phyloP scores from a whole-genome alignment of 129 eudicot genomes.

The Escallonia herrerae region DNA sequence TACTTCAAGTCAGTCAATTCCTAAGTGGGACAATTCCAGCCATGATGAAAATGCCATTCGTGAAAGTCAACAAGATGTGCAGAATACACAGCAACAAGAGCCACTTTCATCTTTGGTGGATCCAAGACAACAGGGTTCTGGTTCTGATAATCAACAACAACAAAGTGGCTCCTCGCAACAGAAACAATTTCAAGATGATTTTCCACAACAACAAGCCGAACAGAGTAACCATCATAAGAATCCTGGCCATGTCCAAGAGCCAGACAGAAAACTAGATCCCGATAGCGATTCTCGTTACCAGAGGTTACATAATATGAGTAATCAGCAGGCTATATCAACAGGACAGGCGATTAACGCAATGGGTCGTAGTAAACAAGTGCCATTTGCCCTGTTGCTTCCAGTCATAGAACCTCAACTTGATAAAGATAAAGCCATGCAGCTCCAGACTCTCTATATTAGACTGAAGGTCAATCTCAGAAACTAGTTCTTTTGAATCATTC shows the following conservation, averaged over 20 bases:
- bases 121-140: constrained; percentile 37
- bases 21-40: constrained; percentile 66
- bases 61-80: constrained; percentile 38
- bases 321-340: constrained; percentile 38
- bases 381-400: constrained; percentile 72
- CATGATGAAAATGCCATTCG: constrained; percentile 37
- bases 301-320: constrained; percentile 37
- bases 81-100: constrained; percentile 24
- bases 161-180: constrained; percentile 28
- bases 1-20: constrained; percentile 43
- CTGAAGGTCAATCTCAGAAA: constrained; percentile 38
- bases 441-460: constrained; percentile 53
- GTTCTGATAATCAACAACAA: constrained; percentile 44
- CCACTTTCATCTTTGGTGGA: constrained; percentile 36
- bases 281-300: constrained; percentile 31
- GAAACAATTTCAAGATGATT: constrained; percentile 23
- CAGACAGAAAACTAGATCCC: constrained; percentile 24
- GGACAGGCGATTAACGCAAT: constrained; percentile 33
- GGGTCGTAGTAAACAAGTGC: constrained; percentile 54
- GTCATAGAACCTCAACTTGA: constrained; percentile 80
- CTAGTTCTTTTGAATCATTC: constrained; percentile 7
- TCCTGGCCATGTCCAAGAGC: constrained; percentile 32
- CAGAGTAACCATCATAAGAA: constrained; percentile 28
- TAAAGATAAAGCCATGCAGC: constrained; percentile 80
- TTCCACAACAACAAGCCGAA: constrained; percentile 27